These are phyloP conservation scores for Auxenochlorella pyrenoidosa DNA, from an alignment of 139 green algal species.

Conservation along the genomic window DNA sequence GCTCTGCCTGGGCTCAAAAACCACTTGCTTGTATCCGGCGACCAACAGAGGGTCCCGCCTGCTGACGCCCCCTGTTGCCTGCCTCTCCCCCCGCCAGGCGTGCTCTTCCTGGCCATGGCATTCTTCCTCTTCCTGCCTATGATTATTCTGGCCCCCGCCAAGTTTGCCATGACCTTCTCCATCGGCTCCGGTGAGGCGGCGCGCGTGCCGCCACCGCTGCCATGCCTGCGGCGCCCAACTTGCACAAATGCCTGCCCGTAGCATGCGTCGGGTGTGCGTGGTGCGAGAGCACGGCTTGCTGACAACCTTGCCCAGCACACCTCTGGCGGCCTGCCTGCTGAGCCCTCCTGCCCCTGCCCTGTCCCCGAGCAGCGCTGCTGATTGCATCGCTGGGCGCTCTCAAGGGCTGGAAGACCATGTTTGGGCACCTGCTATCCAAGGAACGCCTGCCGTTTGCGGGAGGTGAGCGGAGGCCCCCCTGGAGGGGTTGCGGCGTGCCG, in stretches of 20 bases:
- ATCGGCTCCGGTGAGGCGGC: constrained; percentile 69
- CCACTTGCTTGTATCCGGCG: too few relatives aligned
- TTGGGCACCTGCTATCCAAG: constrained; percentile 84
- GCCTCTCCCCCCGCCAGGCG: constrained; percentile 8
- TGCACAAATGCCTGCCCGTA: too few relatives aligned
- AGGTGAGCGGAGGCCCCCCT: constrained; percentile 46
- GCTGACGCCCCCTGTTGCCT: too few relatives aligned
- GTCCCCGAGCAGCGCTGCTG: constrained; percentile 56
- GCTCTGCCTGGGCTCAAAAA: too few relatives aligned
- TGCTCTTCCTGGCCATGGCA: constrained; percentile 84
- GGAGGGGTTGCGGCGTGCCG: too few relatives aligned
- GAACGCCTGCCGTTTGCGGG: constrained; percentile 84
- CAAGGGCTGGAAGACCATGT: constrained; percentile 82
- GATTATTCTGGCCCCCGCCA: constrained; percentile 91
- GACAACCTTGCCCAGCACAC: too few relatives aligned
- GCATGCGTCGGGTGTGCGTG: too few relatives aligned
- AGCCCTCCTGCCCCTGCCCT: not conserved
- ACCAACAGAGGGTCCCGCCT: too few relatives aligned
- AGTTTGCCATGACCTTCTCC: constrained; percentile 94
- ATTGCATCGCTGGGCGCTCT: constrained; percentile 85
- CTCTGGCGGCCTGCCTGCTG: too few relatives aligned
- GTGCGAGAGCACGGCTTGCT: too few relatives aligned
- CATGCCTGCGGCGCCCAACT: not conserved
- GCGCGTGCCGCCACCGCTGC: not conserved
- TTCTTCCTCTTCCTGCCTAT: constrained; percentile 94